Percentiles rank a stretch among this genome's conserved stretches.
phyloP scores from a whole-genome alignment of 805 yeast genomes.

The Cephaloascus albidus region DNA sequence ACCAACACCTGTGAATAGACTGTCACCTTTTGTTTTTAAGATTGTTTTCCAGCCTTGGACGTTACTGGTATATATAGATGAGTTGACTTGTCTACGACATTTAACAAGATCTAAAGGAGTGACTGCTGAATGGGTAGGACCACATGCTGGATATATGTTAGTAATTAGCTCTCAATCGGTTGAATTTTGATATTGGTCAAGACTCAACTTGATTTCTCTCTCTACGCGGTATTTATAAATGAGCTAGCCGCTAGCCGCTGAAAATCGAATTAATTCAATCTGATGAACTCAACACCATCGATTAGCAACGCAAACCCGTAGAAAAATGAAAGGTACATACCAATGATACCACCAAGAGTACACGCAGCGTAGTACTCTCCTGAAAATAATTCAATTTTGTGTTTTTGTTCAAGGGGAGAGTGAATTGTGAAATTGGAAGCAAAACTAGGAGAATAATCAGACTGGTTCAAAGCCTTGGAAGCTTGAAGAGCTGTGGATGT shows the following conservation, averaged over 20 bases:
- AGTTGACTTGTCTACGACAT: slow-evolving; percentile 84
- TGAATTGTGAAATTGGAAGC: neutral
- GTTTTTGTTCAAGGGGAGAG: neutral
- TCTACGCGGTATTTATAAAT: slow-evolving; percentile 1
- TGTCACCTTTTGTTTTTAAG: slow-evolving; percentile 67
- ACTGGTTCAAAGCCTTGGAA: neutral
- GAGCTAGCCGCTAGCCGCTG: neutral
- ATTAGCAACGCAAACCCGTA: neutral
- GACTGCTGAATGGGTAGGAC: slow-evolving; percentile 91
- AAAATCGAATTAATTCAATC: neutral
- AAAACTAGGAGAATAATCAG: neutral
- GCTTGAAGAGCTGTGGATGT: neutral
- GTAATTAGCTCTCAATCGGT: too few species aligned
- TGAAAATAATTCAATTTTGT: slow-evolving; percentile 40
- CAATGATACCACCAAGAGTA: slow-evolving; percentile 62
- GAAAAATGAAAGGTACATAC: slow-evolving; percentile 7
- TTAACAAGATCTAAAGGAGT: slow-evolving; percentile 92
- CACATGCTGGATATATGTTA: slow-evolving; percentile 78
- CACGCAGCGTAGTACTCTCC: slow-evolving; percentile 64
- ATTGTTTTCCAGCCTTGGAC: slow-evolving; percentile 76
- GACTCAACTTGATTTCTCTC: too few species aligned
- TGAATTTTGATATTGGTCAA: too few species aligned
- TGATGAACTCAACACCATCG: neutral
- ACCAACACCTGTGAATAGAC: slow-evolving; percentile 80
- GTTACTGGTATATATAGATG: slow-evolving; percentile 65